These are phyloP conservation scores for Ustulina deusta DNA, from an alignment of 2,329 filamentous ascomycete species.

Conservation along the genomic window DNA sequence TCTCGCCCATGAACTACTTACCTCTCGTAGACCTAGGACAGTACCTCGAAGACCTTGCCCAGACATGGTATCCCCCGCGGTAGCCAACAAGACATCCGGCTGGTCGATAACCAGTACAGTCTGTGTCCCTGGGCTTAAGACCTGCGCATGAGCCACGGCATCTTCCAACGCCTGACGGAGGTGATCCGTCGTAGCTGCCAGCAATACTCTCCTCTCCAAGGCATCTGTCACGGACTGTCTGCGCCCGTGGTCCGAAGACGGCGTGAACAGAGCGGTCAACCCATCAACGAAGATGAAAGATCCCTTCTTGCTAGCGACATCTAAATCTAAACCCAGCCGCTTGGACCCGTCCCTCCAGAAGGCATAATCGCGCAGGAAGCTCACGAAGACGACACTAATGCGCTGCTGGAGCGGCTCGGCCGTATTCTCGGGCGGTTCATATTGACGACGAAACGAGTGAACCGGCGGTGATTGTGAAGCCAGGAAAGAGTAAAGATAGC, in stretches of 20 bases:
- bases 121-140: slow-evolving; percentile 49
- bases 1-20: slow-evolving; percentile 54
- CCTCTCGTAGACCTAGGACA: slow-evolving; percentile 72
- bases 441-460: slow-evolving; percentile 21
- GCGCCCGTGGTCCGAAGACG: slow-evolving; percentile 26
- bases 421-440: slow-evolving; percentile 28
- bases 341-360: slow-evolving; percentile 82
- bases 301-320: slow-evolving; percentile 66
- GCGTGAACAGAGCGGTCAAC: slow-evolving; percentile 67
- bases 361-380: slow-evolving; percentile 80
- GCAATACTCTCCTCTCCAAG: slow-evolving; percentile 45
- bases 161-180: slow-evolving; percentile 56
- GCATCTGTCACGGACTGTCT: slow-evolving; percentile 18
- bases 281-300: slow-evolving; percentile 82
- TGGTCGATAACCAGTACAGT: slow-evolving; percentile 75
- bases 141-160: slow-evolving; percentile 54
- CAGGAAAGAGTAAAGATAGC: slow-evolving; percentile 65
- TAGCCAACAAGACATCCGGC: slow-evolving; percentile 73
- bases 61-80: slow-evolving; percentile 60
- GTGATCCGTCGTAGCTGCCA: slow-evolving; percentile 51
- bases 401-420: slow-evolving; percentile 49
- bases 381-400: slow-evolving; percentile 77
- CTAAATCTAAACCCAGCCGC: slow-evolving; percentile 79
- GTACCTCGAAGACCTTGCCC: slow-evolving; percentile 65
- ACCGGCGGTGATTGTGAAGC: slow-evolving; percentile 34